Conservation (phyloP, 2,329 filamentous ascomycete species). For the Talaromyces atroroseus region DNA sequence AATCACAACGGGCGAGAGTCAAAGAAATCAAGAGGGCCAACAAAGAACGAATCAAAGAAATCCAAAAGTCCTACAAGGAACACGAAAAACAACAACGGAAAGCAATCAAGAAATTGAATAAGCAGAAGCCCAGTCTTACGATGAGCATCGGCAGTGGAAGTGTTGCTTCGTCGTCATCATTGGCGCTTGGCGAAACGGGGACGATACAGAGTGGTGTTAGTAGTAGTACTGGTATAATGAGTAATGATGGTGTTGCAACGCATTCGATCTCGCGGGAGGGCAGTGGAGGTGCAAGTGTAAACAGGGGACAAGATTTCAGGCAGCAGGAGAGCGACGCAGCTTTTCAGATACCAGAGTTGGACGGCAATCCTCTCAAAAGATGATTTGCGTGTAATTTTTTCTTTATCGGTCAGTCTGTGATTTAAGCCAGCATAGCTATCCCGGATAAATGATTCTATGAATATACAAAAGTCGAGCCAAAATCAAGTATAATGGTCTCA, state of each 20-base stretch:
- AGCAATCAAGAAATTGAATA: conserved; percentile 5
- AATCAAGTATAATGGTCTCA: neutral
- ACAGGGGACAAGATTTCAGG: neutral
- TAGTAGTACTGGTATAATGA: neutral
- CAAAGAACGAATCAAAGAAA: conserved; percentile 12
- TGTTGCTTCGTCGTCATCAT: neutral
- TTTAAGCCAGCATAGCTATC: neutral
- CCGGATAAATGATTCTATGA: neutral
- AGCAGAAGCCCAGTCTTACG: neutral
- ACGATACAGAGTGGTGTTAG: neutral
- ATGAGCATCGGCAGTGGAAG: neutral
- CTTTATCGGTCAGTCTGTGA: neutral
- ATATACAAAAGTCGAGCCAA: neutral
- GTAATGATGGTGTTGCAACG: neutral
- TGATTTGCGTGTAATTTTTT: neutral
- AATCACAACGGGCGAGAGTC: conserved; percentile 9
- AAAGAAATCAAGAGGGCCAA: conserved; percentile 13
- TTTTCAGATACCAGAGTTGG: neutral
- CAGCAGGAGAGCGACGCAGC: neutral
- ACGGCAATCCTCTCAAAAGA: neutral
- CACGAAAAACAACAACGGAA: conserved; percentile 12
- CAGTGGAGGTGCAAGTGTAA: neutral
- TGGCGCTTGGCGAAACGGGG: conserved; percentile 3
- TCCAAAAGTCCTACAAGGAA: conserved; percentile 11
- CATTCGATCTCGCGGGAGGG: neutral